phyloP scores from a whole-genome alignment of 2,329 filamentous ascomycete genomes.

The Emericellopsis atlantica region DNA sequence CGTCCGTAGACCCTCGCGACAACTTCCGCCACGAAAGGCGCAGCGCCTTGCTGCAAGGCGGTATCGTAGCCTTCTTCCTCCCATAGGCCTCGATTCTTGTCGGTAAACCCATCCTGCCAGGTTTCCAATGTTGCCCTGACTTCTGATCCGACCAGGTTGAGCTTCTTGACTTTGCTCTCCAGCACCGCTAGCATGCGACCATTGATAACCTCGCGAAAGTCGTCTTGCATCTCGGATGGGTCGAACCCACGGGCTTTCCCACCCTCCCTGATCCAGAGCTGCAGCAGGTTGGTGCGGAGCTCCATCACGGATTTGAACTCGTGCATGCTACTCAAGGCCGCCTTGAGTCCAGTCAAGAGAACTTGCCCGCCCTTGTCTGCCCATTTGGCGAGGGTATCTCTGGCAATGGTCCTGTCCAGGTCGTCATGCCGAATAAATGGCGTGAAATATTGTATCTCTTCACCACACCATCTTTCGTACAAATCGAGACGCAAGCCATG shows the following conservation, averaged over 20 bases:
- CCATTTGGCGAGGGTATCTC: slow-evolving; percentile 51
- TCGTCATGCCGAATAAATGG: slow-evolving; percentile 81
- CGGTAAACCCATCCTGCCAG: slow-evolving; percentile 43
- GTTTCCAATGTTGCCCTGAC: slow-evolving; percentile 47
- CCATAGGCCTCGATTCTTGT: slow-evolving; percentile 52
- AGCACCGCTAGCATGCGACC: slow-evolving; percentile 51
- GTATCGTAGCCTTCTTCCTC: slow-evolving; percentile 47
- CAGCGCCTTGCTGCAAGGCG: slow-evolving; percentile 49
- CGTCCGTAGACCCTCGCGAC: slow-evolving; percentile 60
- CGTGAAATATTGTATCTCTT: slow-evolving; percentile 74
- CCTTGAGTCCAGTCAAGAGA: slow-evolving; percentile 48
- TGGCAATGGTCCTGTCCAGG: slow-evolving; percentile 45
- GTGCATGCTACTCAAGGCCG: slow-evolving; percentile 42
- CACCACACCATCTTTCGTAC: slow-evolving; percentile 66
- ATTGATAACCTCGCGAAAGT: slow-evolving; percentile 58
- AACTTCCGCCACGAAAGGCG: slow-evolving; percentile 56
- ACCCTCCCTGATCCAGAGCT: slow-evolving; percentile 63
- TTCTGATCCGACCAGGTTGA: slow-evolving; percentile 52
- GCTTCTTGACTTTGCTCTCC: slow-evolving; percentile 47
- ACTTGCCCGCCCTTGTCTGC: slow-evolving; percentile 45
- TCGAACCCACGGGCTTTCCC: slow-evolving; percentile 54
- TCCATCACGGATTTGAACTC: slow-evolving; percentile 59
- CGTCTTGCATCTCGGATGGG: slow-evolving; percentile 53
- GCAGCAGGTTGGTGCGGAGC: slow-evolving; percentile 56
- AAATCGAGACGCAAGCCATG: slow-evolving; percentile 67